Conservation (phyloP, 1,284 basidiomycete genomes). For the Anthracocystis walkeri region DNA sequence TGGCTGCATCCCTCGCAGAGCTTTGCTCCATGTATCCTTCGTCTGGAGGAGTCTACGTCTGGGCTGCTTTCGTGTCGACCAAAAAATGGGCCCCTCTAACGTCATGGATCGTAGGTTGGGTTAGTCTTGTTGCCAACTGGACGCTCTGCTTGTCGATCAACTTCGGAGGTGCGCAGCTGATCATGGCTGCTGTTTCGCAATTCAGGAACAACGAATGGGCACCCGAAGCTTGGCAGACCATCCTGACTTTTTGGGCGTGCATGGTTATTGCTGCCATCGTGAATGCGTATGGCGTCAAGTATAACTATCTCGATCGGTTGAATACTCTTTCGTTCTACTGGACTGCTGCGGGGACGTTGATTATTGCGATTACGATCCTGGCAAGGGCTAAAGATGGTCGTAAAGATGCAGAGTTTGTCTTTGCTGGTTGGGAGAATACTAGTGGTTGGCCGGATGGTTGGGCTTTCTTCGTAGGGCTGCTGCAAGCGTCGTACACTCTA, state of each 20-base stretch:
- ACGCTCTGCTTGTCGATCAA: constrained; percentile 71
- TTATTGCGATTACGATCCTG: constrained; percentile 72
- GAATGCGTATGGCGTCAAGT: constrained; percentile 60
- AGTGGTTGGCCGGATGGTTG: constrained; percentile 62
- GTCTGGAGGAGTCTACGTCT: constrained; percentile 72
- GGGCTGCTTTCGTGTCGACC: constrained; percentile 71
- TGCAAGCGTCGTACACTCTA: constrained; percentile 66
- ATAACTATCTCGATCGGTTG: constrained; percentile 55
- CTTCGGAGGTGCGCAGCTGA: constrained; percentile 72
- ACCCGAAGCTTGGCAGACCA: constrained; percentile 60
- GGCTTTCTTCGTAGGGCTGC: constrained; percentile 71
- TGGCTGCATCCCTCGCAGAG: constrained; percentile 71
- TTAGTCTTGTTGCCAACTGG: constrained; percentile 72
- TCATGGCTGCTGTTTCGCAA: constrained; percentile 71
- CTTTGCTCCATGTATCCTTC: constrained; percentile 72
- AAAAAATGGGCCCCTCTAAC: constrained; percentile 71
- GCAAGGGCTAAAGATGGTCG: constrained; percentile 70
- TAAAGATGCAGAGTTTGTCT: constrained; percentile 70
- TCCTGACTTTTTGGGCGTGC: constrained; percentile 71
- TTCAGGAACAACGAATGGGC: constrained; percentile 64
- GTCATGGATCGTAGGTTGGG: constrained; percentile 72
- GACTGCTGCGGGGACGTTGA: constrained; percentile 71
- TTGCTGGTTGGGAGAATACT: constrained; percentile 70
- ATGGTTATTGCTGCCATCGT: constrained; percentile 70
- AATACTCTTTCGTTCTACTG: constrained; percentile 71